phyloP scores from a whole-genome alignment of 1,139 yeast species.

The Geotrichum fermentans region DNA sequence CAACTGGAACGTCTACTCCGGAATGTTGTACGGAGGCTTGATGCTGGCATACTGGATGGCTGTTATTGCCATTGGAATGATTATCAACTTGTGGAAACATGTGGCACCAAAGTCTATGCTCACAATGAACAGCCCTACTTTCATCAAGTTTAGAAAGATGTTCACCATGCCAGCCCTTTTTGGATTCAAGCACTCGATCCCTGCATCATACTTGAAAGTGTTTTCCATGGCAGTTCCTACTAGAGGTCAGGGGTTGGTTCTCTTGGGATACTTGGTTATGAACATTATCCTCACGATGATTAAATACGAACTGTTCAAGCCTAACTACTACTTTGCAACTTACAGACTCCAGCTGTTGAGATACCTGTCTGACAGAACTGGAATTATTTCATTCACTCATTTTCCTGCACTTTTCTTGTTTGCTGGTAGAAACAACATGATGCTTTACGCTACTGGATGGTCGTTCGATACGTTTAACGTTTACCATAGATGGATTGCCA shows the following conservation, averaged over 20 bases:
- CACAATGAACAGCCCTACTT: constrained; percentile 18
- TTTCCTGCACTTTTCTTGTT: constrained; percentile 51
- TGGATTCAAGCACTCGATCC: constrained; percentile 31
- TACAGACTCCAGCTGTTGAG: constrained; percentile 25
- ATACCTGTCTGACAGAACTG: constrained; percentile 50
- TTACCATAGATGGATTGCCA: constrained; percentile 58
- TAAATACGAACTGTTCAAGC: constrained; percentile 22
- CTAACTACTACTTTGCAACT: constrained; percentile 21
- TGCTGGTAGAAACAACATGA: constrained; percentile 59
- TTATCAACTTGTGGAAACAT: constrained; percentile 21
- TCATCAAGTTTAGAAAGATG: constrained; percentile 25
- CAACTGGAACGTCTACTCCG: constrained; percentile 10
- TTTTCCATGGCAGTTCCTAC: constrained; percentile 32
- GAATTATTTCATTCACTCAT: constrained; percentile 49
- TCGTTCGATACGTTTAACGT: constrained; percentile 54
- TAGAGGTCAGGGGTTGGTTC: constrained; percentile 31
- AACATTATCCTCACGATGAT: constrained; percentile 29
- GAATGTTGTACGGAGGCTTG: constrained; percentile 14
- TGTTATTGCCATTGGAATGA: constrained; percentile 23
- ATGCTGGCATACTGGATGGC: constrained; percentile 28
- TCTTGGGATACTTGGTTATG: constrained; percentile 29
- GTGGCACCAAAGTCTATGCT: constrained; percentile 13
- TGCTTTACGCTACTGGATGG: constrained; percentile 56
- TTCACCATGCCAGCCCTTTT: constrained; percentile 35
- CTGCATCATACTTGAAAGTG: constrained; percentile 24